phyloP scores from a whole-genome alignment of 768 basidiomycete species.

The Mycena capillaripes region DNA sequence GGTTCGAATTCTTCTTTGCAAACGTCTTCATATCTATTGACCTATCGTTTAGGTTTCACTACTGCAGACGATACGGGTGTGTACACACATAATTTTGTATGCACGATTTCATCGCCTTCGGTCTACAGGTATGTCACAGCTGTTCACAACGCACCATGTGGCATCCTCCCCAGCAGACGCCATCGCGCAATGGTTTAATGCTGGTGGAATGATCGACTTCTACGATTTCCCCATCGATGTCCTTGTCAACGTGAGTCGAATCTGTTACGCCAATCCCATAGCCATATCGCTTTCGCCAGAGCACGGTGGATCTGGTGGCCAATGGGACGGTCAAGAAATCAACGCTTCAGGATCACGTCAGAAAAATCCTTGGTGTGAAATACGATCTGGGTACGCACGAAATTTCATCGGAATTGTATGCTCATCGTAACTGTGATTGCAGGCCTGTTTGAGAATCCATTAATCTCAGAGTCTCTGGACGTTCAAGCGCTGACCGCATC shows the following conservation, averaged over 20 bases:
- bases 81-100: background rate
- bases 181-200: constrained; percentile 44
- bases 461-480: constrained; percentile 35
- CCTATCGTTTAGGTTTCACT: constrained; percentile 26
- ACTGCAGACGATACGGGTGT: constrained; percentile 40
- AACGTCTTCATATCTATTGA: background rate
- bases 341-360: constrained; percentile 38
- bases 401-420: background rate
- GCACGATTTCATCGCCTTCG: background rate
- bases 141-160: constrained; percentile 36
- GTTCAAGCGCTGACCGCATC: constrained; percentile 32
- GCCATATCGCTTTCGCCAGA: constrained; percentile 1
- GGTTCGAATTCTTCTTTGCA: constrained; percentile 16
- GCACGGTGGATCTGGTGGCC: constrained; percentile 36
- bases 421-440: background rate
- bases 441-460: constrained; percentile 37
- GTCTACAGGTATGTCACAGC: constrained; percentile 31
- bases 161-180: constrained; percentile 40
- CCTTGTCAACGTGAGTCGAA: constrained; percentile 37
- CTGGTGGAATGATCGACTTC: constrained; percentile 42
- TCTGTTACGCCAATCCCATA: background rate
- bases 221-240: constrained; percentile 40
- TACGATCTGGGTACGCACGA: constrained; percentile 39
- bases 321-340: constrained; percentile 36
- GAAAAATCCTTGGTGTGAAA: constrained; percentile 39